Evolutionary conservation across 805 yeast genomes (phyloP).

Genomic region (Teunomyces cretensis): DNA sequence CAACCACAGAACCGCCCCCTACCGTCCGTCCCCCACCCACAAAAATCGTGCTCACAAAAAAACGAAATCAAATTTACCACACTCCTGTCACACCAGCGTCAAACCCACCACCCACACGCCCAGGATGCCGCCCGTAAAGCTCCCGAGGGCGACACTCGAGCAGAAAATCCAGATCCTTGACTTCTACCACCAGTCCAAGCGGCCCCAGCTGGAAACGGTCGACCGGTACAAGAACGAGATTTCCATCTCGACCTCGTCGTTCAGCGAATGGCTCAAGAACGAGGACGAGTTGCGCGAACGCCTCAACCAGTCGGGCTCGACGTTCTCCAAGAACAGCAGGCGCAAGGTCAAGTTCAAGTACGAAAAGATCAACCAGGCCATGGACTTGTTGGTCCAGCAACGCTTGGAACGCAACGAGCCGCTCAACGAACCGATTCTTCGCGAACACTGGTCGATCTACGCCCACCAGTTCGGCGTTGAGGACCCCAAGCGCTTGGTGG

Average conservation of each 20-base stretch:
- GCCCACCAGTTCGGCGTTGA: slow-evolving; percentile 58
- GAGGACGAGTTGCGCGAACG: slow-evolving; percentile 51
- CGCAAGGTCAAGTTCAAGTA: slow-evolving; percentile 54
- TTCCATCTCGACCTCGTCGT: slow-evolving; percentile 58
- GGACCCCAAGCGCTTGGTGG: slow-evolving; percentile 55
- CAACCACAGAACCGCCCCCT: too few relatives aligned
- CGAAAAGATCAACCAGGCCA: slow-evolving; percentile 56
- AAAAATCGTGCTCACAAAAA: slow-evolving; percentile 1
- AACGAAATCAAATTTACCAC: slow-evolving; percentile 3
- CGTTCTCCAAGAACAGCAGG: slow-evolving; percentile 34
- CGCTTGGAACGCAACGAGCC: slow-evolving; percentile 44
- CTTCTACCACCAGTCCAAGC: slow-evolving; percentile 44
- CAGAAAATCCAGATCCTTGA: slow-evolving; percentile 58
- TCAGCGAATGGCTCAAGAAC: slow-evolving; percentile 60
- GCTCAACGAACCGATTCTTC: slow-evolving; percentile 52
- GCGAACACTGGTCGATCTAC: slow-evolving; percentile 56
- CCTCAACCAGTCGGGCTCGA: slow-evolving; percentile 30
- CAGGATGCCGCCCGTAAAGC: slow-evolving; percentile 15
- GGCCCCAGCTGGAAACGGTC: slow-evolving; percentile 60
- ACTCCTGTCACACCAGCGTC: background rate
- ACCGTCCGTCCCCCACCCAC: slow-evolving; percentile 1
- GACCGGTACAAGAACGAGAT: slow-evolving; percentile 49
- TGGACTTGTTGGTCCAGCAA: slow-evolving; percentile 53
- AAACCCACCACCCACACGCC: background rate
- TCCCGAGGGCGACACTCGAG: slow-evolving; percentile 57